phyloP scores from a whole-genome alignment of 2,329 filamentous ascomycete species.

The Aspergillus neoniger region DNA sequence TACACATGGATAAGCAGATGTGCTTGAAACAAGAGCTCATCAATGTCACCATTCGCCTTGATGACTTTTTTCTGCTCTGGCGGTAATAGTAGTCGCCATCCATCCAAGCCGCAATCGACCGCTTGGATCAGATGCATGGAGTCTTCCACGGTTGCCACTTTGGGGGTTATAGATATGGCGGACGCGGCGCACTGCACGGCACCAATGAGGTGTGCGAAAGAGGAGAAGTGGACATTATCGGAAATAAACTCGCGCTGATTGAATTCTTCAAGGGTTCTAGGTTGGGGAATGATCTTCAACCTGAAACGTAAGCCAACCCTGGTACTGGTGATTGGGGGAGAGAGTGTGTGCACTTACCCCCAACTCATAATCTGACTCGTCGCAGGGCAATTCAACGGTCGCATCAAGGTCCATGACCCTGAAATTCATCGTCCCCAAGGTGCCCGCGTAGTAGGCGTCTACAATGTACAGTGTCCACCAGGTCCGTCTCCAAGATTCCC shows the following conservation, averaged over 20 bases:
- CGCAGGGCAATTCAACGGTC: conserved; percentile 35
- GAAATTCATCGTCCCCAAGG: conserved; percentile 30
- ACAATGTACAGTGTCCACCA: conserved; percentile 60
- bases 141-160: conserved; percentile 22
- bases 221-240: conserved; percentile 30
- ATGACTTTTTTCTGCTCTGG: conserved; percentile 37
- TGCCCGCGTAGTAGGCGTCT: conserved; percentile 76
- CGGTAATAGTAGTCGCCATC: conserved; percentile 44
- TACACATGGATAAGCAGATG: conserved; percentile 66
- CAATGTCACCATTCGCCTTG: conserved; percentile 28
- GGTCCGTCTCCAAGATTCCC: conserved; percentile 51
- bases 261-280: conserved; percentile 35
- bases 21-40: conserved; percentile 77
- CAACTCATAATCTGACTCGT: conserved; percentile 35
- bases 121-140: conserved; percentile 35
- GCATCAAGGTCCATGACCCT: conserved; percentile 23
- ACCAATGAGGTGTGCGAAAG: conserved; percentile 38
- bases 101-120: conserved; percentile 42
- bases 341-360: conserved; percentile 21
- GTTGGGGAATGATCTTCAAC: conserved; percentile 14
- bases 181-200: conserved; percentile 26
- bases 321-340: no score
- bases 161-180: conserved; percentile 30
- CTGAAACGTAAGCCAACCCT: conserved; percentile 4
- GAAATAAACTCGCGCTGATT: conserved; percentile 35